Evolutionary conservation across 306 rosid genomes (phyloP), one percentile per base, ranked within the genome.

Genomic region (Sindora glabra): DNA sequence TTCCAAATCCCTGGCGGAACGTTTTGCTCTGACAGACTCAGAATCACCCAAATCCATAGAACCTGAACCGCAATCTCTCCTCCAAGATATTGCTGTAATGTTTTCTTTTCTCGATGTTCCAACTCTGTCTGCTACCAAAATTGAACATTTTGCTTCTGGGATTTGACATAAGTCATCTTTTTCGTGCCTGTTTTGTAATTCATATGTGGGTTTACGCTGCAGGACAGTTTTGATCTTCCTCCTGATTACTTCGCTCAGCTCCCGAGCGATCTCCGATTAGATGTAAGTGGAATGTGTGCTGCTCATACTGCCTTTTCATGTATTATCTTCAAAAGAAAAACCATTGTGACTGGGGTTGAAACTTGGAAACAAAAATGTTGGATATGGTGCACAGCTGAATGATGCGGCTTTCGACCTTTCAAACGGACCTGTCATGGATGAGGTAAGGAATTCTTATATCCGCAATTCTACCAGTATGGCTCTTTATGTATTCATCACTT

Each of bases 341-440:
- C 37, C 62, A 14, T 37, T 23, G 17, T 60, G n/a, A n/a, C n/a
- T n/a, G n/a, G n/a, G n/a, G n/a, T n/a, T n/a, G n/a, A n/a, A n/a
- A n/a, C n/a, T n/a, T n/a, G n/a, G n/a, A n/a, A n/a, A n/a, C n/a
- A n/a, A n/a, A n/a, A n/a, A n/a, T n/a, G n/a, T 63, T 10, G 13
- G 32, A 67, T 64, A 39, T 59, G 80, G 59, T 63, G 32, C 18
- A 66, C 70, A 91, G 98, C 84, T 91, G 21, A 91, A 85, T 18
- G 98, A 88, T 24, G 98, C 98, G 1, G 96, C 98, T 2, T 88
- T 91, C 66, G 95, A 88, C 77, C 96, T 91, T 75, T 87, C 96
- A 38, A 88, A 77, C 19, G 98, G 96, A 41, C 83, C 86, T 18
- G 48, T 91, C 6, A 3, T 85, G 34, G 88, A 81, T 40, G 87